phyloP scores from a whole-genome alignment of 495 filamentous ascomycete species.

The Penicillium nucicola region DNA sequence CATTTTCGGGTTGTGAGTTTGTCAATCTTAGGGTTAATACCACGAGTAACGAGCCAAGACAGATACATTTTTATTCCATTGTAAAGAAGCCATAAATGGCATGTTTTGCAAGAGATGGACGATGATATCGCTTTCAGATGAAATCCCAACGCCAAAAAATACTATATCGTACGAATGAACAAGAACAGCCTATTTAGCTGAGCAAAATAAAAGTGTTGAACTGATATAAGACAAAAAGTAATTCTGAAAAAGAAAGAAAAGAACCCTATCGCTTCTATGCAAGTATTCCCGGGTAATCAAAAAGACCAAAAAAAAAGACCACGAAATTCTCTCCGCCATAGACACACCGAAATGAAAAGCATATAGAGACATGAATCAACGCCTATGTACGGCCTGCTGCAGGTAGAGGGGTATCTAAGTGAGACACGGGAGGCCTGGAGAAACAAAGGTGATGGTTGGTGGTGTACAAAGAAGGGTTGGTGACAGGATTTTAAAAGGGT shows the following conservation, averaged over 20 bases:
- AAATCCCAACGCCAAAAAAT: too few relatives aligned
- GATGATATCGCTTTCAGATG: too few relatives aligned
- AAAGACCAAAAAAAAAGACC: conserved; percentile 3
- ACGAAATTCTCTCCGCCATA: conserved; percentile 1
- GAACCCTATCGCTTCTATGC: conserved; percentile 9
- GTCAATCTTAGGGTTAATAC: too few relatives aligned
- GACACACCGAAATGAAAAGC: conserved; percentile 1
- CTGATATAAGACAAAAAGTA: background rate
- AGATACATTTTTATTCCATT: too few relatives aligned
- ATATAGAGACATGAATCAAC: conserved; percentile 11
- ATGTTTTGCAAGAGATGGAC: too few relatives aligned
- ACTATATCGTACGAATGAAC: too few relatives aligned
- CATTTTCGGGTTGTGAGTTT: too few relatives aligned
- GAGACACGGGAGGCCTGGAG: conserved; percentile 13
- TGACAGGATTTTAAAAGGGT: conserved; percentile 5
- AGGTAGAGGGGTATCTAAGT: conserved; percentile 29
- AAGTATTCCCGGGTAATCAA: conserved; percentile 2
- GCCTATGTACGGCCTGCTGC: conserved; percentile 29
- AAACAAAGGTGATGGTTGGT: background rate
- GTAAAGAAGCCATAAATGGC: too few relatives aligned
- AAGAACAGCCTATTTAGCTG: too few relatives aligned
- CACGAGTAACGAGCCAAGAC: too few relatives aligned
- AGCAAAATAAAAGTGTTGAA: background rate
- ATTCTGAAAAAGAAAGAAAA: conserved; percentile 1
- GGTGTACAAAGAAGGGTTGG: conserved; percentile 9